Evolutionary conservation across 1,284 basidiomycete species (phyloP), one percentile per base, ranked within the genome.

Genomic region (Irpex sp.): DNA sequence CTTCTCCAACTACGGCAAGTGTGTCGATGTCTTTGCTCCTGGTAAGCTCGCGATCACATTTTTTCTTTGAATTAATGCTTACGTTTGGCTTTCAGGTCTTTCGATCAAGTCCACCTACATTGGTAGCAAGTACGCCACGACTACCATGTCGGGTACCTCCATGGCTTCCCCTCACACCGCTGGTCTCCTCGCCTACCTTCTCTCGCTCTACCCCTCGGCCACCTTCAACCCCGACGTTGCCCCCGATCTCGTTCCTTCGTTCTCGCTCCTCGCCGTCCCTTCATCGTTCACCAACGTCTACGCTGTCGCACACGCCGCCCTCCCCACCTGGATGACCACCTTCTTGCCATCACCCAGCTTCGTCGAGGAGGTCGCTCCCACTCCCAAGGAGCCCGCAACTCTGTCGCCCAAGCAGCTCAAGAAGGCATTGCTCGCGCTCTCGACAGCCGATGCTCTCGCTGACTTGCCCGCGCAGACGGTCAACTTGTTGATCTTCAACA

Each of bases 21-120:
- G 88, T 70, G 87, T 92, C 67, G 90, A 93, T 71, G 77, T 93
- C 72, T 91, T 91, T 70, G 89, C 86, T 5, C 90, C 91, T 39
- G 90, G 88, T 69, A 71, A 35, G 68, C 66, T 5, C 13, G 13
- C 3, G 26, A 11, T 26, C 2, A 3, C 33, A 33, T 62, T 2
- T 19, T 11, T 36, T 17, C 11, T 57, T 19, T 9, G 5, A 31
- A 11, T 43, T 15, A n/a, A 19, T 31, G 39, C 37, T 50, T n/a
- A 59, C 26, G 17, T 47, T 35, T 13, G 4, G 0, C 57, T 57
- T 1, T 68, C 74, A 60, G 81, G 83, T 64, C 73, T 87, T 65
- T 85, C 85, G 78, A 86, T 92, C 68, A 77, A 83, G 46, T 87
- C 86, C 63, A 86, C 87, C 63, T 91, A 88, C 85, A 90, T 84